Percentiles rank a stretch among this genome's conserved stretches.
These are phyloP conservation scores for Termitomyces sp. DNA, from an alignment of 768 basidiomycete species.

Conservation along the genomic window DNA sequence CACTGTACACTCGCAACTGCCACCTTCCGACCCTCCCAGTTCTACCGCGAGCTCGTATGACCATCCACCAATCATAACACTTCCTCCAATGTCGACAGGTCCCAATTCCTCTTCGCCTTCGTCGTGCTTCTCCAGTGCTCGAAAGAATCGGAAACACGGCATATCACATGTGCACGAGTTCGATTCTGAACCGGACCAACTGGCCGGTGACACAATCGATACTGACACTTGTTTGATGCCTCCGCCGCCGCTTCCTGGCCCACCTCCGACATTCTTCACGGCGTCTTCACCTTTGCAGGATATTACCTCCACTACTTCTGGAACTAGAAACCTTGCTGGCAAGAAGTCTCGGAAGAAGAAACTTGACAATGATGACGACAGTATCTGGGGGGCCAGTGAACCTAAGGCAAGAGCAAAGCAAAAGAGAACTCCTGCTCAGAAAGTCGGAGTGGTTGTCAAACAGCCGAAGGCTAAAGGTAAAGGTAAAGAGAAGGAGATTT, in stretches of 20 bases:
- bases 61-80: conserved; percentile 29
- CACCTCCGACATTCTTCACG: conserved; percentile 42
- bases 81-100: conserved; percentile 16
- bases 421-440: conserved; percentile 22
- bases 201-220: not conserved
- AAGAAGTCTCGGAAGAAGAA: conserved; percentile 16
- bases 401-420: conserved; percentile 15
- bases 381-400: conserved; percentile 5
- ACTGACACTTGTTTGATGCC: conserved; percentile 8
- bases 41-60: conserved; percentile 20
- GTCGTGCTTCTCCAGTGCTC: conserved; percentile 16
- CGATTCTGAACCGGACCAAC: conserved; percentile 13
- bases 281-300: conserved; percentile 27
- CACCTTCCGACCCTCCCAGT: conserved; percentile 28
- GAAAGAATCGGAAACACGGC: conserved; percentile 13
- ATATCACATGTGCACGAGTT: conserved; percentile 23
- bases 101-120: conserved; percentile 24
- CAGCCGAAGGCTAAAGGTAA: conserved; percentile 20
- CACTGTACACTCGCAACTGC: conserved; percentile 19
- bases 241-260: conserved; percentile 13
- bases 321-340: not conserved
- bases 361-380: not conserved
- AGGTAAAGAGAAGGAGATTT: conserved; percentile 24
- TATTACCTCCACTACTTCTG: not conserved
- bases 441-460: conserved; percentile 12